phyloP scores from a whole-genome alignment of 2,329 filamentous ascomycete species.

The Rhinocladiella similis region DNA sequence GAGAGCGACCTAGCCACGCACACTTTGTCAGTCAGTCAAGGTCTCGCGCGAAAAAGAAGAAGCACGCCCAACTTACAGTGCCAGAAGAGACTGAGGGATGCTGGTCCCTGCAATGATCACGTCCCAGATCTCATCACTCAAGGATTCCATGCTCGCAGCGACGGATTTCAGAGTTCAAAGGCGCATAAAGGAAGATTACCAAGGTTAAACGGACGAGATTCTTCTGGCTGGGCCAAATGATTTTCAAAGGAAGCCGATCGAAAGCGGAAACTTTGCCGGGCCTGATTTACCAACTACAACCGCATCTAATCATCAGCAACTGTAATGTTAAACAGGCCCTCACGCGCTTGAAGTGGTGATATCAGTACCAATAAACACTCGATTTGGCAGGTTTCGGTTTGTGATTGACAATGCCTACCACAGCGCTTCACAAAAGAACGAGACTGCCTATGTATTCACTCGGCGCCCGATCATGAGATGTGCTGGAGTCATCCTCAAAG shows the following conservation, averaged over 20 bases:
- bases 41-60: slow-evolving; percentile 36
- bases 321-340: too few species aligned
- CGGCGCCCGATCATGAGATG: too few species aligned
- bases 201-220: neutral
- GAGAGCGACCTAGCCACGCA: slow-evolving; percentile 75
- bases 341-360: too few species aligned
- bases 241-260: too few species aligned
- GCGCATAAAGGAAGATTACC: neutral
- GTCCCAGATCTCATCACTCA: slow-evolving; percentile 75
- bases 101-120: slow-evolving; percentile 77
- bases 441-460: too few species aligned
- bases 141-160: slow-evolving; percentile 63
- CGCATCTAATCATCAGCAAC: slow-evolving; percentile 26
- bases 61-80: slow-evolving; percentile 57
- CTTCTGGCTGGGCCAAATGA: too few species aligned
- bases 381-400: too few species aligned
- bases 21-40: slow-evolving; percentile 70
- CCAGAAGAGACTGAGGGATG: slow-evolving; percentile 75
- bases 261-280: slow-evolving; percentile 7
- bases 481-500: too few species aligned
- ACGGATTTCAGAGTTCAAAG: neutral
- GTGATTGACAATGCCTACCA: too few species aligned
- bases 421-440: too few species aligned
- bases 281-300: neutral
- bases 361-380: too few species aligned